These are phyloP conservation scores for Strigomonas galati DNA, from an alignment of 208 protist species.

Conservation along the genomic window DNA sequence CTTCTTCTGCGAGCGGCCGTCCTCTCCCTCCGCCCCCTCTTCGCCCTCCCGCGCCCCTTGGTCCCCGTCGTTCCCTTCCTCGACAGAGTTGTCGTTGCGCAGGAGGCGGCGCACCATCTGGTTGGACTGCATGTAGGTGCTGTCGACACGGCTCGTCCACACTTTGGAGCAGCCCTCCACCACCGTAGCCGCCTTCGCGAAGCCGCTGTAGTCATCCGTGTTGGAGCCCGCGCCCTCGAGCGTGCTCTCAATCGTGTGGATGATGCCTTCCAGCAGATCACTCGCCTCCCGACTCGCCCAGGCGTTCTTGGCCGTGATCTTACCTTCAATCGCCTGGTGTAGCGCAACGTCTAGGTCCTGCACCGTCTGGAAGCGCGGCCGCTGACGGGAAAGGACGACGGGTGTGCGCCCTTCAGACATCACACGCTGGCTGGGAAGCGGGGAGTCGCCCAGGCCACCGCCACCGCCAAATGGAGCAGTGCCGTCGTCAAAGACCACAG, in stretches of 20 bases:
- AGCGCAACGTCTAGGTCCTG: conserved; percentile 85
- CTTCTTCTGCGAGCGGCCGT: conserved; percentile 19
- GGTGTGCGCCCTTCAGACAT: neutral
- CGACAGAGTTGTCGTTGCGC: conserved; percentile 59
- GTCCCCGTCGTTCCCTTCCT: conserved; percentile 26
- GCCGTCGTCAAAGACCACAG: conserved; percentile 57
- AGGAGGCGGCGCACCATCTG: conserved; percentile 86
- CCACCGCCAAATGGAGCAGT: conserved; percentile 14
- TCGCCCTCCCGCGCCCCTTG: conserved; percentile 24
- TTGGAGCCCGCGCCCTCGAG: conserved; percentile 27
- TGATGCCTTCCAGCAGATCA: conserved; percentile 86
- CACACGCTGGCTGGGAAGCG: conserved; percentile 30
- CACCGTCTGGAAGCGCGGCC: conserved; percentile 78
- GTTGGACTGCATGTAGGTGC: conserved; percentile 82
- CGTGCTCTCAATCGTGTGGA: conserved; percentile 82
- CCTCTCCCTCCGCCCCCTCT: conserved; percentile 12
- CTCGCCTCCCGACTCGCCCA: conserved; percentile 87
- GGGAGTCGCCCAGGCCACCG: conserved; percentile 17
- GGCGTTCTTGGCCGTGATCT: conserved; percentile 89
- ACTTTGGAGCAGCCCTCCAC: conserved; percentile 92
- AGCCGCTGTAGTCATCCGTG: conserved; percentile 80
- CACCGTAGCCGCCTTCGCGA: conserved; percentile 89
- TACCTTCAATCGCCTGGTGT: conserved; percentile 86
- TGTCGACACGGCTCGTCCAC: conserved; percentile 90
- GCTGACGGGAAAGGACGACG: conserved; percentile 45